Percentiles rank a stretch among this genome's conserved stretches.
Evolutionary conservation across 1,139 yeast species (phyloP).

Genomic region (Suhomyces anneliseae): DNA sequence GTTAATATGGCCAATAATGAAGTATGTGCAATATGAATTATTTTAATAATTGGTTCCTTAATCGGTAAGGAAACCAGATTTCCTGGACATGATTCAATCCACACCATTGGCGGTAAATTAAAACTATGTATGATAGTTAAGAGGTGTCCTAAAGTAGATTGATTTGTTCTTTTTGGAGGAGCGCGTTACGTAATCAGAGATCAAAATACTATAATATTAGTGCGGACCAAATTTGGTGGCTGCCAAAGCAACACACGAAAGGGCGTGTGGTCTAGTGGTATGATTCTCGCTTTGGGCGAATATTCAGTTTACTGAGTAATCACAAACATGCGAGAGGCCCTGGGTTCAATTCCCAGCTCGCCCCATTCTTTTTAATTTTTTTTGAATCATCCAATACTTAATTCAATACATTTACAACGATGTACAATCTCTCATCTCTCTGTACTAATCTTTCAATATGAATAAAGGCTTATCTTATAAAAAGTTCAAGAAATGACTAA

Average conservation of each 20-base stretch:
- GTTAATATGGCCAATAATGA: constrained; percentile 37
- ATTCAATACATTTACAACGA: no score
- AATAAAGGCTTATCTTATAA: no score
- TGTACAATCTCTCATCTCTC: no score
- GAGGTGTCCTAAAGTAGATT: neutral
- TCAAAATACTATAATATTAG: no score
- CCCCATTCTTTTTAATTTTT: constrained; percentile 22
- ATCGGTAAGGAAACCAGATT: constrained; percentile 30
- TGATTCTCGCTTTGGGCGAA: constrained; percentile 35
- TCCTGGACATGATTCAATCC: constrained; percentile 39
- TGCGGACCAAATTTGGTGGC: no score
- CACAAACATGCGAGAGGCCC: constrained; percentile 34
- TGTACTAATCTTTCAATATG: no score
- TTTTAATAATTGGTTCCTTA: constrained; percentile 24
- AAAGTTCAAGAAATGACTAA: no score
- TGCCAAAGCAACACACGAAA: no score
- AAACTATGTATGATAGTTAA: neutral
- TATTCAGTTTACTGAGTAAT: constrained; percentile 10
- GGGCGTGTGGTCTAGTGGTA: constrained; percentile 38
- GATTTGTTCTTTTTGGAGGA: neutral
- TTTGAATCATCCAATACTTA: neutral
- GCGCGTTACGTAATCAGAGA: neutral
- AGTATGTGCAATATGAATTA: constrained; percentile 35
- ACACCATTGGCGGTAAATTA: constrained; percentile 27
- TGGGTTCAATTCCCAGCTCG: constrained; percentile 38